phyloP scores from a whole-genome alignment of 345 rosid species.

The Combretum micranthum region DNA sequence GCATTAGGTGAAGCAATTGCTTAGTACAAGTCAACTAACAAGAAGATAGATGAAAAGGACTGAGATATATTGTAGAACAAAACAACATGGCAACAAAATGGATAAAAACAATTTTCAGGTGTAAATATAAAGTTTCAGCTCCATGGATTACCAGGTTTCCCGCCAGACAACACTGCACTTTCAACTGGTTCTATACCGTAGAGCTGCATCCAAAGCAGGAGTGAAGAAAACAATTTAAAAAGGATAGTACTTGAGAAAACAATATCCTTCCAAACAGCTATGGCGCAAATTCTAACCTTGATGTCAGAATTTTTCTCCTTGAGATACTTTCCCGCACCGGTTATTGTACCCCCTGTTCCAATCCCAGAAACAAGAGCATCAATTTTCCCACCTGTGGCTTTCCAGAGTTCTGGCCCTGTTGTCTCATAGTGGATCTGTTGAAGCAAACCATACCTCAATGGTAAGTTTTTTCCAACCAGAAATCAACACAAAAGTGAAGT shows the following conservation, averaged over 20 bases:
- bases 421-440: constrained; percentile 58
- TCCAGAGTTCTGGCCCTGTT: constrained; percentile 65
- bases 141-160: constrained; percentile 30
- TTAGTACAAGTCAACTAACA: background rate
- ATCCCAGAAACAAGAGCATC: constrained; percentile 61
- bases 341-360: constrained; percentile 65
- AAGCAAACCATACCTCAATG: background rate
- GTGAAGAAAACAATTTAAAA: background rate
- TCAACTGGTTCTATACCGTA: constrained; percentile 54
- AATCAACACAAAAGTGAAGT: background rate
- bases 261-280: background rate
- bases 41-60: background rate
- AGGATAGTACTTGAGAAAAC: background rate
- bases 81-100: no score
- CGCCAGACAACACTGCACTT: constrained; percentile 50
- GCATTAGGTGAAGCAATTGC: no score
- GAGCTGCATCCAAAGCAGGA: constrained; percentile 23
- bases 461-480: background rate
- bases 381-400: constrained; percentile 49
- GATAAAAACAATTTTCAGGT: no score
- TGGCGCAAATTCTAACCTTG: constrained; percentile 33
- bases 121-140: no score
- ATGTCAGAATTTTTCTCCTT: constrained; percentile 61
- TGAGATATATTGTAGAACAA: no score
- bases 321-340: constrained; percentile 53